Evolutionary conservation across 2,329 filamentous ascomycete genomes (phyloP).

Genomic region (Aureobasidium musti): DNA sequence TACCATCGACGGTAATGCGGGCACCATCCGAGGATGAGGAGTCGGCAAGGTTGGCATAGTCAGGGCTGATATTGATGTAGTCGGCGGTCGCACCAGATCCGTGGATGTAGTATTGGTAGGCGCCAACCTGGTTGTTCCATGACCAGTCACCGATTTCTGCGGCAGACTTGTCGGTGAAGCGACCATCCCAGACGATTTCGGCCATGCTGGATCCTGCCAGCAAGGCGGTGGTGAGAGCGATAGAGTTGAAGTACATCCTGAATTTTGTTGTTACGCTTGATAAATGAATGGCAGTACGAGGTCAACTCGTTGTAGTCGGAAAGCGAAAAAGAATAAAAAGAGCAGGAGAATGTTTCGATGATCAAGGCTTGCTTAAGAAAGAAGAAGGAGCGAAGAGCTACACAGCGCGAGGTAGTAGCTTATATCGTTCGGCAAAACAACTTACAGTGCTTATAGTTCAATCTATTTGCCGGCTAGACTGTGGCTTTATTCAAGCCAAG

Average conservation of each 20-base stretch:
- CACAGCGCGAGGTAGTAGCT: background rate
- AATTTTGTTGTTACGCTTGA: background rate
- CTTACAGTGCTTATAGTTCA: slow-evolving; percentile 2
- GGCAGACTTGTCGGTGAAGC: slow-evolving; percentile 62
- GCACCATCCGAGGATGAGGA: slow-evolving; percentile 62
- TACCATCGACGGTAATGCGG: slow-evolving; percentile 66
- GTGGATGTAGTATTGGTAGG: slow-evolving; percentile 78
- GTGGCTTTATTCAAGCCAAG: background rate
- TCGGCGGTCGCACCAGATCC: slow-evolving; percentile 57
- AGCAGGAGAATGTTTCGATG: background rate
- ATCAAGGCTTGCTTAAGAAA: slow-evolving; percentile 2
- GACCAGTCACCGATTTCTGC: slow-evolving; percentile 58
- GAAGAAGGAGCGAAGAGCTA: background rate
- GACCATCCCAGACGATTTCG: slow-evolving; percentile 64
- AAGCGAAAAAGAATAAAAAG: background rate
- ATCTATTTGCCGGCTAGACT: slow-evolving; percentile 13
- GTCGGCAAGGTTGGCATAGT: slow-evolving; percentile 67
- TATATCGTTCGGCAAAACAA: slow-evolving; percentile 1
- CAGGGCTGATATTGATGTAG: slow-evolving; percentile 63
- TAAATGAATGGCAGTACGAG: slow-evolving; percentile 20
- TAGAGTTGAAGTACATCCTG: slow-evolving; percentile 13
- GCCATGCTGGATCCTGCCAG: slow-evolving; percentile 34
- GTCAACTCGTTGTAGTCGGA: slow-evolving; percentile 7
- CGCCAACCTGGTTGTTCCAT: slow-evolving; percentile 60
- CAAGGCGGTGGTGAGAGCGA: slow-evolving; percentile 31